Percentiles rank a stretch among this genome's conserved stretches.
Evolutionary conservation across 306 rosid genomes (phyloP).

Genomic region (Begonia loranthoides): DNA sequence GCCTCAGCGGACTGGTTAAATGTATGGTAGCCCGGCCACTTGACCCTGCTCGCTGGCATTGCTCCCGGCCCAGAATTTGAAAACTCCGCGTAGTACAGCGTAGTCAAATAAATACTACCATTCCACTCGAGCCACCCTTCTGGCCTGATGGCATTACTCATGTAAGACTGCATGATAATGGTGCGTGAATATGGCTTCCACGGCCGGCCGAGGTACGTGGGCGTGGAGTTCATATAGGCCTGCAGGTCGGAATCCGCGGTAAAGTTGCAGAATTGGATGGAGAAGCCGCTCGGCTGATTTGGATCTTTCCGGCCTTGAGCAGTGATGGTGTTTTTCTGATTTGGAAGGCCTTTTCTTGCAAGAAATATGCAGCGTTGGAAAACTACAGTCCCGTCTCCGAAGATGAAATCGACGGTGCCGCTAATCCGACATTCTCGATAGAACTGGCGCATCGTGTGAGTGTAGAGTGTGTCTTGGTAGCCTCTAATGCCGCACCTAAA

Average conservation of each 20-base stretch:
- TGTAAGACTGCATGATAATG: constrained; percentile 38
- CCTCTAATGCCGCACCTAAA: constrained; percentile 47
- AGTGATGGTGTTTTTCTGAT: constrained; percentile 77
- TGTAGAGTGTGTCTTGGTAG: constrained; percentile 68
- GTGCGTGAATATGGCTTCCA: constrained; percentile 81
- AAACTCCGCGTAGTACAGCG: constrained; percentile 61
- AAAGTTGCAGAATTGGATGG: constrained; percentile 71
- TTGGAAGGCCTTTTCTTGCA: constrained; percentile 39
- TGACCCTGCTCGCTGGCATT: constrained; percentile 22
- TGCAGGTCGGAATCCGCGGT: constrained; percentile 45
- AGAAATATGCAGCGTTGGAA: constrained; percentile 53
- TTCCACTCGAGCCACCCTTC: constrained; percentile 91
- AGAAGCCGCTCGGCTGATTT: constrained; percentile 61
- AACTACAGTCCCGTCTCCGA: constrained; percentile 61
- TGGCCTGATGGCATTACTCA: constrained; percentile 33
- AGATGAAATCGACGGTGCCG: constrained; percentile 80
- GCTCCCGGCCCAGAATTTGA: constrained; percentile 59
- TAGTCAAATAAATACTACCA: constrained; percentile 27
- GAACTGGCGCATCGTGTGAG: constrained; percentile 94
- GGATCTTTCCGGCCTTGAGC: constrained; percentile 81
- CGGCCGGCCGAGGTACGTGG: constrained; percentile 67
- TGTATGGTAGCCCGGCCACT: constrained; percentile 59
- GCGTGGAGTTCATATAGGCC: constrained; percentile 11
- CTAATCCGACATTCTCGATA: constrained; percentile 57
- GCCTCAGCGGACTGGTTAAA: constrained; percentile 33